These are phyloP conservation scores for Fagus sylvatica DNA, from an alignment of 306 rosid species.

Conservation along the genomic window DNA sequence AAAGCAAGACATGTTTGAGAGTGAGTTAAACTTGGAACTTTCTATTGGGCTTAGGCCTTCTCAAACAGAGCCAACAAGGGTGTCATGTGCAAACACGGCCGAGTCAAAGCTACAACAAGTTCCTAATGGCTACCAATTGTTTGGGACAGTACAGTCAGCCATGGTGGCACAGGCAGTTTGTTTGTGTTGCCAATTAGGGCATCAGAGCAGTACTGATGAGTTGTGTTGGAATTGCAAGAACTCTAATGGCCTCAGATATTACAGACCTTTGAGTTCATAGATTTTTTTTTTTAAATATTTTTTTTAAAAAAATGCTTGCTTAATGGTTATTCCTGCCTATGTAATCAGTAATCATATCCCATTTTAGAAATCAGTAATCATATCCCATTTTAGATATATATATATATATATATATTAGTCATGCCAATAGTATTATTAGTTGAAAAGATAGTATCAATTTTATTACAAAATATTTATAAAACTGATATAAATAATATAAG, in stretches of 20 bases:
- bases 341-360: conserved; percentile 3
- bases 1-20: neutral
- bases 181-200: conserved; percentile 47
- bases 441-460: no score
- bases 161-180: conserved; percentile 22
- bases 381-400: neutral
- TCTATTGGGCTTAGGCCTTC: conserved; percentile 55
- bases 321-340: neutral
- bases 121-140: neutral
- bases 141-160: conserved; percentile 7
- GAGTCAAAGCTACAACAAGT: conserved; percentile 39
- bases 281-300: no score
- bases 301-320: neutral
- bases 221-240: conserved; percentile 39
- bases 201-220: conserved; percentile 18
- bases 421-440: neutral
- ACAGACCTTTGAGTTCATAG: conserved; percentile 27
- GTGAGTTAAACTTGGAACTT: conserved; percentile 55
- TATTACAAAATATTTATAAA: no score
- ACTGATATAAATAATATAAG: no score
- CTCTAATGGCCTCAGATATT: conserved; percentile 32
- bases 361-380: neutral
- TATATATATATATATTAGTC: neutral
- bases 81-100: conserved; percentile 35
- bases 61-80: conserved; percentile 36